Base-by-base conservation (phyloP, 2,329 filamentous ascomycete species). In the Trichoderma guizhouense region DNA sequence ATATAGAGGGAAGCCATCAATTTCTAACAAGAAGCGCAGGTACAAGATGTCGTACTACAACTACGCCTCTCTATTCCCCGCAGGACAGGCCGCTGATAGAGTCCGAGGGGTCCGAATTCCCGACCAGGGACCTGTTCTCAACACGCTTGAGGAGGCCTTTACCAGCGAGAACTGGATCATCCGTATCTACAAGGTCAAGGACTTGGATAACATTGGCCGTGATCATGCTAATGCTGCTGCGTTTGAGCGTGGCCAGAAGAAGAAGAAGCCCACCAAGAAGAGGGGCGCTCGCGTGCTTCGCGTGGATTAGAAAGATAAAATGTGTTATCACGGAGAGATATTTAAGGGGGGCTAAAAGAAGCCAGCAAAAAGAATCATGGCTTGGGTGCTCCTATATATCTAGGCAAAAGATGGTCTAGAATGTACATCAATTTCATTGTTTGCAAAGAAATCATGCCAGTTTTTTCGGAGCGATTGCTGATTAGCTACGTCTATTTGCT, bases 1-100 rank as follows among this genome's bases (percentile, higher is more conserved):
- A 6, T 4, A n/a, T 9, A n/a, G 24, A 47, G n/a, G 6, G 24
- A 14, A 21, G 12, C 14, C 32, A 24, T 21, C 12, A 8, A 47
- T 71, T 21, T 57, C 79, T 82, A 73, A 82, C 78, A 64, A 30
- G 12, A 47, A 34, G n/a, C 34, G 75, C 75, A 97, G 95, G 94
- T 99, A 99, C 90, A 99, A 99, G 89, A 98, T 99, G 95, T 98
- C 94, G 26, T 99, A 99, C 88, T 93, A 99, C 89, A 98, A 98
- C 88, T 99, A 93, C 87, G 89, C 95, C 83, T 85, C 88, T 61
- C 90, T 99, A 74, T 99, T 98, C 89, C 95, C 95, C 58, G 88
- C 92, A 2, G 96, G 96, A 74, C 94, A 98, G 83, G 95, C 93
- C 43, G 86, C 90, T 77, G 96, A 99, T 81, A 92, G 96, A 76